Percentiles rank a stretch among this genome's conserved stretches.
Conservation (phyloP, 768 basidiomycete genomes). For the Russula sp. region DNA sequence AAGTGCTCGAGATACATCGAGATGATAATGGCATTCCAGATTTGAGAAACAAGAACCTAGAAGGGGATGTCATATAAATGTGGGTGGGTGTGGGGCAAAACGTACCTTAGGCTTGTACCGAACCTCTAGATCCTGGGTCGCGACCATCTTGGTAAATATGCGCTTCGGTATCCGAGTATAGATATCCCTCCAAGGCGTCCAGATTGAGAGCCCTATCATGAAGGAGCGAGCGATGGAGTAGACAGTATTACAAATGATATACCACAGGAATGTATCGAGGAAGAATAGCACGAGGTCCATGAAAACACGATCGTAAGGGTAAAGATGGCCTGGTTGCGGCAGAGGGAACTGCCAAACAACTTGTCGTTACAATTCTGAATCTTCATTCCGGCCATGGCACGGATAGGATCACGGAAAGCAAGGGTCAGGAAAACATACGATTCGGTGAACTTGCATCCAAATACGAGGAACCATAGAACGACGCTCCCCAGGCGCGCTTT, state of each 20-base stretch:
- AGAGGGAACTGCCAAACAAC: slow-evolving; percentile 76
- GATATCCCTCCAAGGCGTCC: slow-evolving; percentile 99
- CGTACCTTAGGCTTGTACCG: too few relatives aligned
- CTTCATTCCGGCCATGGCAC: slow-evolving; percentile 95
- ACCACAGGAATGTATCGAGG: slow-evolving; percentile 99
- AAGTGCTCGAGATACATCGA: slow-evolving; percentile 99
- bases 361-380: slow-evolving; percentile 85
- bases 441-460: slow-evolving; percentile 93
- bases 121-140: slow-evolving; percentile 92
- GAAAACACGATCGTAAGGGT: slow-evolving; percentile 93
- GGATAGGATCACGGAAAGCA: slow-evolving; percentile 89
- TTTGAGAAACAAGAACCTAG: slow-evolving; percentile 99
- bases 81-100: too few relatives aligned
- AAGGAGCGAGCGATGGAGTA: slow-evolving; percentile 87
- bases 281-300: slow-evolving; percentile 98
- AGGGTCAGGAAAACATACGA: slow-evolving; percentile 97
- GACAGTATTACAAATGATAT: slow-evolving; percentile 98
- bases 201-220: slow-evolving; percentile 87
- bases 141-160: slow-evolving; percentile 92
- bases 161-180: slow-evolving; percentile 93
- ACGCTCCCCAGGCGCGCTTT: slow-evolving; percentile 70
- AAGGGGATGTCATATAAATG: too few relatives aligned
- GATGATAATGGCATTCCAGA: slow-evolving; percentile 99
- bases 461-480: slow-evolving; percentile 84
- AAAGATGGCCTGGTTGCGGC: slow-evolving; percentile 90